A percentile compares a stretch with the other conserved stretches of the same genome.
phyloP scores from a whole-genome alignment of 176 grass and related monocot genomes.

The Musa beccarii region DNA sequence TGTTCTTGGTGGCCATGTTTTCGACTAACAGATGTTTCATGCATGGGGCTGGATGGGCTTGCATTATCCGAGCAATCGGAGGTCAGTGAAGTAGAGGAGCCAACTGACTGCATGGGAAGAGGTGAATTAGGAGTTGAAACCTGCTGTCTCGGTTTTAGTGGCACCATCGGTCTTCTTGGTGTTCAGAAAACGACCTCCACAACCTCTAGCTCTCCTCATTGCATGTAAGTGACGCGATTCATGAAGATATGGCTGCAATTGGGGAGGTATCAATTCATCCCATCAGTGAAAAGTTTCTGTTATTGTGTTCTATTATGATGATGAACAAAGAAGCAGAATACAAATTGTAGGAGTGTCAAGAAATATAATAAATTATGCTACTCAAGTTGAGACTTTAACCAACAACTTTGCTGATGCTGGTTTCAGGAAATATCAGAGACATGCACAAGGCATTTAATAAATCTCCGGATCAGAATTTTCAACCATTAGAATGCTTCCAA shows the following conservation, averaged over 20 bases:
- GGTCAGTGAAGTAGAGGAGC: neutral
- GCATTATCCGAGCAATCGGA: neutral
- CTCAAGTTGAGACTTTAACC: too few species aligned
- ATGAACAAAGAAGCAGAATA: neutral
- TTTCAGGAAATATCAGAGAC: too few species aligned
- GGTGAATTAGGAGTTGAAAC: too few species aligned
- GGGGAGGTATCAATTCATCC: neutral
- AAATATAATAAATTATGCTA: neutral
- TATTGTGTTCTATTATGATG: neutral
- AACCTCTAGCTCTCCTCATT: conserved; percentile 5
- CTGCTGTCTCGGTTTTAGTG: neutral
- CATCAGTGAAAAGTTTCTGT: neutral
- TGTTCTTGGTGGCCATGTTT: neutral
- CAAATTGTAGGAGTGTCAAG: neutral
- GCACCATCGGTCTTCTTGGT: conserved; percentile 1
- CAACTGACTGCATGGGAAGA: neutral
- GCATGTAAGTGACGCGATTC: conserved; percentile 5
- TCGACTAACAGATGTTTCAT: neutral
- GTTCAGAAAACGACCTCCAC: conserved; percentile 4
- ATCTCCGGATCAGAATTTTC: neutral
- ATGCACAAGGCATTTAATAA: too few species aligned
- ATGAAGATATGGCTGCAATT: conserved; percentile 3
- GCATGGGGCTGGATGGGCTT: neutral
- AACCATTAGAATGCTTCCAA: too few species aligned
- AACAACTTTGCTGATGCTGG: too few species aligned